Base-by-base conservation (phyloP, 2,329 filamentous ascomycete species). In the Xylaria hypoxylon region DNA sequence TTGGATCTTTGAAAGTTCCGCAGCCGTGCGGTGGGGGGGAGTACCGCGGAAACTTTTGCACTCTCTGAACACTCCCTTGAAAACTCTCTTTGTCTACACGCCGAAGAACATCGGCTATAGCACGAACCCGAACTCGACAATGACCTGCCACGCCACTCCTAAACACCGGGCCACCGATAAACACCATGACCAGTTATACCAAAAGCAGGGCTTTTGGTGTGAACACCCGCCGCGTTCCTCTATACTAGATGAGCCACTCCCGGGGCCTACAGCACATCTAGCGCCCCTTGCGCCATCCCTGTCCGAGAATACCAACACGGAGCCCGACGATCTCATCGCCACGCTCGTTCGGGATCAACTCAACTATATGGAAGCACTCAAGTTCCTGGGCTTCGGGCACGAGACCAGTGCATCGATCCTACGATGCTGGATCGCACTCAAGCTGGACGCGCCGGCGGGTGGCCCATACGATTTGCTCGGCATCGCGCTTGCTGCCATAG, bases 391-490 rank as follows among this genome's bases (percentile, higher is more conserved):
- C 24, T 69, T 69, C 47, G 47, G 24, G 1, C 6, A 51, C 26
- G 19, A 59, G 17, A 33, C 59, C 8, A 47, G 56, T 51, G 2
- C n/a, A 3, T 35, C 60, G 42, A 69, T 69, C 45, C 17, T 69
- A 11, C 45, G 40, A 11, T 61, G 63, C 44, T 69, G 67, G 67
- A 47, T 59, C 10, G 35, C 44, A 3, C 33, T 68, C 3, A 53
- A 52, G 8, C n/a, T 58, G 19, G 44, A 64, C n/a, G 67, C 67
- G 13, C 31, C 59, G 13, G 24, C 66, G 5, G 67, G 63, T n/a
- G 59, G 59, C 11, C 67, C 64, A 5, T 62, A 69, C 40, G 33
- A 42, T 10, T 28, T 64, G 2, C 15, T 69, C 15, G 67, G 67
- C 31, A 42, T 58, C 4, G 67, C 60, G 24, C 44, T 67, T 11